Percentiles rank a stretch among this genome's conserved stretches.
Evolutionary conservation across 192 early-diverging fungal species (phyloP).

Genomic region (Backusella tarrabulga): DNA sequence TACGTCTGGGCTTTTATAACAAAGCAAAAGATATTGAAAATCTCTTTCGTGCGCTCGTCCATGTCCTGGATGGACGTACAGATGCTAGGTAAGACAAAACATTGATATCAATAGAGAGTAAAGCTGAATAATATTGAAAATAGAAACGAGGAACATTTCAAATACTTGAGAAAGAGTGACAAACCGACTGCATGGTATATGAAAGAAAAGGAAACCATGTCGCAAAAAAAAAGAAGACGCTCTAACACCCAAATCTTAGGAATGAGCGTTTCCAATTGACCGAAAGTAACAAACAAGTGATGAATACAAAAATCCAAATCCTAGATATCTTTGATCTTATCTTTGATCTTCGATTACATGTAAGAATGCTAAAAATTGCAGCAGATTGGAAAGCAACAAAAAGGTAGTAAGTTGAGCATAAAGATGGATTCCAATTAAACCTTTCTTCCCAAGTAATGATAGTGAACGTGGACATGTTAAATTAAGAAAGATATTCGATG

Average conservation of each 20-base stretch:
- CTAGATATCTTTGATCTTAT: slow-evolving; percentile 24
- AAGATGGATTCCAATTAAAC: too few species aligned
- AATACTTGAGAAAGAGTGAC: neutral
- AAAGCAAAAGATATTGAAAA: slow-evolving; percentile 13
- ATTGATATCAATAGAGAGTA: neutral
- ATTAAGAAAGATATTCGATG: slow-evolving; percentile 11
- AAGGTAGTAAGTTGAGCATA: neutral
- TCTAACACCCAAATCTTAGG: neutral
- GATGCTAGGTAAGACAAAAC: slow-evolving; percentile 7
- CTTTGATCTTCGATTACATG: slow-evolving; percentile 26
- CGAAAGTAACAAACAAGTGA: slow-evolving; percentile 11
- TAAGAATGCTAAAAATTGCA: slow-evolving; percentile 21
- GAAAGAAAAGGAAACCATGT: too few species aligned
- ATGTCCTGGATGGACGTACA: slow-evolving; percentile 26
- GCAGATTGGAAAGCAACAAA: slow-evolving; percentile 21
- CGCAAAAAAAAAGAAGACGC: too few species aligned
- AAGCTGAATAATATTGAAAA: neutral
- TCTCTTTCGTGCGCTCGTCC: slow-evolving; percentile 15
- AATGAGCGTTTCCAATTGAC: slow-evolving; percentile 17
- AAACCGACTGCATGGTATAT: slow-evolving; percentile 6
- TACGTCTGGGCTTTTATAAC: slow-evolving; percentile 16
- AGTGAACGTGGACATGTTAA: neutral
- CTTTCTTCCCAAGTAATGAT: neutral
- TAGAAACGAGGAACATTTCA: slow-evolving; percentile 13
- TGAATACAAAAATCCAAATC: slow-evolving; percentile 28